A percentile compares a stretch with the other conserved stretches of the same genome.
phyloP scores from a whole-genome alignment of 768 basidiomycete genomes.

The Mycena galericulata region DNA sequence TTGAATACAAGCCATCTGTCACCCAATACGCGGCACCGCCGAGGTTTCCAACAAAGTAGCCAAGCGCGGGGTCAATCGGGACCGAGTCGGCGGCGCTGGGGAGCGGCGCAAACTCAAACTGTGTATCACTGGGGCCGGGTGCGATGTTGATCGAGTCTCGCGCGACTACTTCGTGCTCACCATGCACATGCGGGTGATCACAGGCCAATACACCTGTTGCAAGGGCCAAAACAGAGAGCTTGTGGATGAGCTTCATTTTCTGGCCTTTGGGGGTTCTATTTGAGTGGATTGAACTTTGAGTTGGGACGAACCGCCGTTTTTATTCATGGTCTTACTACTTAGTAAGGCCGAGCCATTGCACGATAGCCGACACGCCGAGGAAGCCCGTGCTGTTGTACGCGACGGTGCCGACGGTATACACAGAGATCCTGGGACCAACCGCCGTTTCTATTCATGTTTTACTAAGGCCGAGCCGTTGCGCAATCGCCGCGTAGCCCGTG shows the following conservation, averaged over 20 bases:
- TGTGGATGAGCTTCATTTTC: conserved; percentile 8
- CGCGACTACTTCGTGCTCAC: conserved; percentile 15
- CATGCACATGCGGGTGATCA: conserved; percentile 13
- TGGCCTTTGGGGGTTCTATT: conserved; percentile 5
- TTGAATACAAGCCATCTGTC: conserved; percentile 1
- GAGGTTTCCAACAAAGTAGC: conserved; percentile 19
- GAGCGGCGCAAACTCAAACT: conserved; percentile 18
- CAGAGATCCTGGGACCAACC: too few species aligned
- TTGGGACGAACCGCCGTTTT: too few species aligned
- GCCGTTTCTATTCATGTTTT: too few species aligned
- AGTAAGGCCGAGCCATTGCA: too few species aligned
- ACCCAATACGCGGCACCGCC: conserved; percentile 6
- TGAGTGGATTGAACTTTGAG: conserved; percentile 2
- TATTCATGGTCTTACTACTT: too few species aligned
- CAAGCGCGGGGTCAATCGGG: conserved; percentile 16
- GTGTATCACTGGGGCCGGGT: conserved; percentile 18
- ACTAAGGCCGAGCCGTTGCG: too few species aligned
- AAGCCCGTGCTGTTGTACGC: too few species aligned
- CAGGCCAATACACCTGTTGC: conserved; percentile 12
- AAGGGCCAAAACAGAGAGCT: background rate
- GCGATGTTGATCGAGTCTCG: conserved; percentile 12
- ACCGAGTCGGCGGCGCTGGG: conserved; percentile 6
- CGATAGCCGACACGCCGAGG: too few species aligned
- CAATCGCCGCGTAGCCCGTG: too few species aligned
- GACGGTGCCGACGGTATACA: too few species aligned